phyloP scores from a whole-genome alignment of 1,284 basidiomycete species.

The Cryptococcus hybrid region DNA sequence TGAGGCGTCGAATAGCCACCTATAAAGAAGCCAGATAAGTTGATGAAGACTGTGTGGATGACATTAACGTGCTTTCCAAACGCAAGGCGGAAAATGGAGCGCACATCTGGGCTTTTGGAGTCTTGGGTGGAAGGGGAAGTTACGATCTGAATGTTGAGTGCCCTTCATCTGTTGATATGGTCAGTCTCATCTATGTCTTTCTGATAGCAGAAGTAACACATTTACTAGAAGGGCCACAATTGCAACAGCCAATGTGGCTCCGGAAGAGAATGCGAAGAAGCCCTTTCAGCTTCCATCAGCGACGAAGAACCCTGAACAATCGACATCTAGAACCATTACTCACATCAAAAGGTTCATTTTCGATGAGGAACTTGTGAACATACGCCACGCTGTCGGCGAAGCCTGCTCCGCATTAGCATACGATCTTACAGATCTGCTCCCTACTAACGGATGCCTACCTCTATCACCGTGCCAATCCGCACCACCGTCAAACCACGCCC shows the following conservation, averaged over 20 bases:
- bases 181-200: not conserved
- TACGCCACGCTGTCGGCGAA: slow-evolving; percentile 59
- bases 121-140: not conserved
- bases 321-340: slow-evolving; percentile 5
- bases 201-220: not conserved
- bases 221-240: not conserved
- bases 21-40: not conserved
- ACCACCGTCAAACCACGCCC: slow-evolving; percentile 65
- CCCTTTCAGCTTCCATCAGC: not conserved
- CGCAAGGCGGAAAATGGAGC: not conserved
- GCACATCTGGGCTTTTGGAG: not conserved
- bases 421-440: not conserved
- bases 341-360: slow-evolving; percentile 52
- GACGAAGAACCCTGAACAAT: not conserved
- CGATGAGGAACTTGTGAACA: slow-evolving; percentile 50
- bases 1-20: not conserved
- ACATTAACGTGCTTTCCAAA: not conserved
- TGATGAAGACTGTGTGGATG: not conserved
- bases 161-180: not conserved
- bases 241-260: not conserved
- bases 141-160: not conserved
- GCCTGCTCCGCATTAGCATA: slow-evolving; percentile 43
- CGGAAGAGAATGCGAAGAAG: not conserved
- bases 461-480: no score
- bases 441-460: no score